phyloP scores from a whole-genome alignment of 176 grass and related monocot species.

The Pharus latifolius region DNA sequence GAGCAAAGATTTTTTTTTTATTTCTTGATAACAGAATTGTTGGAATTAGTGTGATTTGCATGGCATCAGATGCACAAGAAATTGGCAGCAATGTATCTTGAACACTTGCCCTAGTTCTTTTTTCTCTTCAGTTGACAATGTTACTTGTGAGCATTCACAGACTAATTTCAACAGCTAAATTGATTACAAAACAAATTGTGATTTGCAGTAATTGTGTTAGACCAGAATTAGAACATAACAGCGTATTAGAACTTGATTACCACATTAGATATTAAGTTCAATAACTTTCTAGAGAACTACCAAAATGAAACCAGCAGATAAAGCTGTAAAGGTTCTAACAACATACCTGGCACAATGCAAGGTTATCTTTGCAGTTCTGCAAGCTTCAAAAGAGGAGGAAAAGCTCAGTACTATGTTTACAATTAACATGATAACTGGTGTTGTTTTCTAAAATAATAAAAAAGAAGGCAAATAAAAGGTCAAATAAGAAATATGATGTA shows the following conservation, averaged over 20 bases:
- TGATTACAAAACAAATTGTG: not conserved
- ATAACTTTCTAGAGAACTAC: not conserved
- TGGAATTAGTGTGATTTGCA: not conserved
- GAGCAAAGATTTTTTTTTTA: not conserved
- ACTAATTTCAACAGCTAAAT: not conserved
- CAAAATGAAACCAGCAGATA: not conserved
- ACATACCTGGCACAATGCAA: slow-evolving; percentile 72
- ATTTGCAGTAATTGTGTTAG: not conserved
- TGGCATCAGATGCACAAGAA: not conserved
- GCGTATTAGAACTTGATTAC: not conserved
- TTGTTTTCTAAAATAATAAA: not conserved
- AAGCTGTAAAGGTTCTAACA: not conserved
- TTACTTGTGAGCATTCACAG: not conserved
- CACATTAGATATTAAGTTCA: not conserved
- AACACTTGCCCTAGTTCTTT: not conserved
- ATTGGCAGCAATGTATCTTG: not conserved
- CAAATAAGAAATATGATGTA: slow-evolving; percentile 10
- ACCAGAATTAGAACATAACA: not conserved
- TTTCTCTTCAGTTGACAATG: not conserved
- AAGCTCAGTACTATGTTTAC: slow-evolving; percentile 3
- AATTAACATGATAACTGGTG: not conserved
- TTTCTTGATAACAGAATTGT: not conserved
- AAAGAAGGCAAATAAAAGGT: slow-evolving; percentile 1
- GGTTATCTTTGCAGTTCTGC: slow-evolving; percentile 87
- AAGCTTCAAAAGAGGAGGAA: slow-evolving; percentile 41